Evolutionary conservation across 1,139 yeast genomes (phyloP).

Genomic region (Pichia sp.): DNA sequence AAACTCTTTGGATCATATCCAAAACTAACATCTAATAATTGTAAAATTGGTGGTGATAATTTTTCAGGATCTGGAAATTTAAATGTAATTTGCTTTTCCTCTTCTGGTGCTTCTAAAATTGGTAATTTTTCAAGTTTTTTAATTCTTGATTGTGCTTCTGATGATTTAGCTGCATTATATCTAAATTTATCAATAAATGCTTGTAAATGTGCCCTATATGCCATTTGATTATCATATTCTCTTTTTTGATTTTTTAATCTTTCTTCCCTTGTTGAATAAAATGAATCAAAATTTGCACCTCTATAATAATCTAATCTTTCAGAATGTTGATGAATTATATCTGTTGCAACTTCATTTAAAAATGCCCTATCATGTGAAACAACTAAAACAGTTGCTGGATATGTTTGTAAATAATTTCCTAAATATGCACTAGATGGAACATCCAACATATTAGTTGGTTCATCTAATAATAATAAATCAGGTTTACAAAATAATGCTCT

Average conservation of each 20-base stretch:
- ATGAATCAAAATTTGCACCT: conserved; percentile 88
- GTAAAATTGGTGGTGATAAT: conserved; percentile 89
- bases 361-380: conserved; percentile 98
- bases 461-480: conserved; percentile 85
- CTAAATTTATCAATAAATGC: conserved; percentile 91
- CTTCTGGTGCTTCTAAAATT: conserved; percentile 87
- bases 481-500: conserved; percentile 97
- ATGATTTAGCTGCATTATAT: conserved; percentile 94
- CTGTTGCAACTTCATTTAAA: conserved; percentile 95
- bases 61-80: conserved; percentile 93
- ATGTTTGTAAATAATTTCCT: conserved; percentile 81
- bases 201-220: conserved; percentile 87
- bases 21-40: conserved; percentile 77
- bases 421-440: conserved; percentile 95
- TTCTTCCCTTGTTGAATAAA: conserved; percentile 91
- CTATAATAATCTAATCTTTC: conserved; percentile 94
- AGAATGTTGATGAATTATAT: conserved; percentile 93
- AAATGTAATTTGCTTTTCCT: conserved; percentile 77
- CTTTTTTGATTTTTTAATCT: conserved; percentile 87
- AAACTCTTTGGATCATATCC: conserved; percentile 68
- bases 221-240: conserved; percentile 97
- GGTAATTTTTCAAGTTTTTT: conserved; percentile 94
- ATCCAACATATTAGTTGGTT: conserved; percentile 99
- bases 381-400: conserved; percentile 86
- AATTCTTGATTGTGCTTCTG: conserved; percentile 96